These are phyloP conservation scores for Lactarius sanguifluus DNA, from an alignment of 768 basidiomycete species.

Conservation along the genomic window DNA sequence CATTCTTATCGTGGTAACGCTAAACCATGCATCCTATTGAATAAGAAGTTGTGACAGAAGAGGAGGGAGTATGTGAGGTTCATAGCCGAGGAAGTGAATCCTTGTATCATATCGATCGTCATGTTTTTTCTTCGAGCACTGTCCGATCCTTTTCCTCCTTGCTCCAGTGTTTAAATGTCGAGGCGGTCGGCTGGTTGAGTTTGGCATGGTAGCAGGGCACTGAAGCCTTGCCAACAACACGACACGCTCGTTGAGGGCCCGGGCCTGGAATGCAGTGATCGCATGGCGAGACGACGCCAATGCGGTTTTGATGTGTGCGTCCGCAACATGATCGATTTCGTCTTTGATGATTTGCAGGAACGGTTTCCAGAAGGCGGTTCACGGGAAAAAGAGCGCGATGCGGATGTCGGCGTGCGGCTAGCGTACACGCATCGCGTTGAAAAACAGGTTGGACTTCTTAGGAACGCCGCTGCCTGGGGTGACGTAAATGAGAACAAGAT, in stretches of 20 bases:
- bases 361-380: constrained; percentile 38
- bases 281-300: constrained; percentile 42
- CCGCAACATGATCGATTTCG: constrained; percentile 34
- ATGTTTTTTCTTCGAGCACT: constrained; percentile 6
- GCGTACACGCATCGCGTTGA: constrained; percentile 36
- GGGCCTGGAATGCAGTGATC: constrained; percentile 38
- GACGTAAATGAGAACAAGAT: neutral
- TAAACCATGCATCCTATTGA: constrained; percentile 7
- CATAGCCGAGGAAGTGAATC: constrained; percentile 2
- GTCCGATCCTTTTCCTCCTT: neutral
- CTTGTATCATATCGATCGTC: constrained; percentile 17
- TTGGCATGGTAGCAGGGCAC: neutral
- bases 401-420: constrained; percentile 39
- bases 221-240: neutral
- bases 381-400: constrained; percentile 41
- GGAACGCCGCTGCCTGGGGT: constrained; percentile 41
- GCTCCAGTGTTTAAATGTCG: neutral
- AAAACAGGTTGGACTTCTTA: constrained; percentile 38
- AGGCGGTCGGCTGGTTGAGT: neutral
- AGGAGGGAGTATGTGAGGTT: neutral
- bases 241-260: constrained; percentile 34
- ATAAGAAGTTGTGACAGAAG: neutral
- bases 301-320: constrained; percentile 40
- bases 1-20: neutral
- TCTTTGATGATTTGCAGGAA: constrained; percentile 43